Percentiles rank a stretch among this genome's conserved stretches.
Evolutionary conservation across 2,329 filamentous ascomycete genomes (phyloP).

Genomic region (Arthrinium puccinioides): DNA sequence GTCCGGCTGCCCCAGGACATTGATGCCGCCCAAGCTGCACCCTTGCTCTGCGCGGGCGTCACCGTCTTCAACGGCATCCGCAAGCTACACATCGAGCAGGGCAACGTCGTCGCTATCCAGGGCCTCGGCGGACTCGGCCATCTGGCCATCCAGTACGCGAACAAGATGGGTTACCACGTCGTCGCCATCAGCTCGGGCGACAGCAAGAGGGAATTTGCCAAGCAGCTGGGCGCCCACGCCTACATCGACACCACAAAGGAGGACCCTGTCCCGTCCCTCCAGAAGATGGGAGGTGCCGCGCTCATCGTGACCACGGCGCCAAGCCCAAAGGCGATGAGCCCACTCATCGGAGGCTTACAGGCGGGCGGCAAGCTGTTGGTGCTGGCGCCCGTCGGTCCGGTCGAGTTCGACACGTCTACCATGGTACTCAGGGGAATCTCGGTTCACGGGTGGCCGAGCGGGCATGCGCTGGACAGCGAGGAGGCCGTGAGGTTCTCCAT

Average conservation of each 20-base stretch:
- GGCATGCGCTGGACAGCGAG: slow-evolving; percentile 54
- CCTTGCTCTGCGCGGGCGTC: slow-evolving; percentile 58
- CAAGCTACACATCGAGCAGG: slow-evolving; percentile 44
- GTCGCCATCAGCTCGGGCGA: slow-evolving; percentile 60
- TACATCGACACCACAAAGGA: slow-evolving; percentile 50
- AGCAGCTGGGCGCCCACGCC: slow-evolving; percentile 51
- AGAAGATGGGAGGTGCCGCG: slow-evolving; percentile 52
- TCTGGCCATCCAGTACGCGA: slow-evolving; percentile 68
- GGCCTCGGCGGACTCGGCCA: slow-evolving; percentile 73
- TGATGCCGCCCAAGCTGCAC: slow-evolving; percentile 47
- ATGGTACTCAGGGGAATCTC: slow-evolving; percentile 46
- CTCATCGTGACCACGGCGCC: slow-evolving; percentile 58
- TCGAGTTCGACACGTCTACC: slow-evolving; percentile 34
- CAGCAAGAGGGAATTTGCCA: slow-evolving; percentile 61
- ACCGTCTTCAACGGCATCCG: slow-evolving; percentile 55
- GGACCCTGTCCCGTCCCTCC: slow-evolving; percentile 38
- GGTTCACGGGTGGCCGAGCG: slow-evolving; percentile 57
- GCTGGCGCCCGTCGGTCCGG: slow-evolving; percentile 42
- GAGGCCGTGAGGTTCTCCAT: slow-evolving; percentile 61
- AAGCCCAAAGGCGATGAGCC: slow-evolving; percentile 45
- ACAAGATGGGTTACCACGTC: slow-evolving; percentile 68
- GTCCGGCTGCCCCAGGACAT: slow-evolving; percentile 46
- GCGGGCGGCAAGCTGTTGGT: slow-evolving; percentile 51
- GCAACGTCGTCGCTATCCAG: slow-evolving; percentile 50
- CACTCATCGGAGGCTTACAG: slow-evolving; percentile 46